Evolutionary conservation across 2,329 filamentous ascomycete genomes (phyloP).

Genomic region (Xylaria sp.): DNA sequence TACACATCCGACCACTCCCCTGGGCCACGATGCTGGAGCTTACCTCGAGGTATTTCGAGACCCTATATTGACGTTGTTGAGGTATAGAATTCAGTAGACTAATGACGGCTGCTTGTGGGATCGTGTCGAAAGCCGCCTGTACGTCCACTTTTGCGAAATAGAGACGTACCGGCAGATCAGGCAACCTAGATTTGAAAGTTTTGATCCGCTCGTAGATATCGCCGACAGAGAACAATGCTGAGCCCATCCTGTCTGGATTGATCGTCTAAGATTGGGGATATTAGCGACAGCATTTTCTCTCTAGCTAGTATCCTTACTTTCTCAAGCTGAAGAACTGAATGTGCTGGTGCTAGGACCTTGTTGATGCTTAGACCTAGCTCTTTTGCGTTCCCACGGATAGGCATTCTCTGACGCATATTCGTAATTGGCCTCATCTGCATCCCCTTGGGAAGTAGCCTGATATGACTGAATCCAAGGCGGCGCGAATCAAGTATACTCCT

Average conservation of each 20-base stretch:
- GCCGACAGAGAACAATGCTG: constrained; percentile 81
- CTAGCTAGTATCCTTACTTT: constrained; percentile 61
- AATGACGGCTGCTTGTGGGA: constrained; percentile 82
- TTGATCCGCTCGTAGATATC: constrained; percentile 82
- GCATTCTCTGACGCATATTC: constrained; percentile 78
- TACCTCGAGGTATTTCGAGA: constrained; percentile 80
- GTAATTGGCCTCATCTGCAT: constrained; percentile 83
- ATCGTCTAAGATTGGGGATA: constrained; percentile 50
- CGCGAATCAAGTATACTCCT: constrained; percentile 69
- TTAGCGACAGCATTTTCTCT: constrained; percentile 23
- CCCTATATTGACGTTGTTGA: constrained; percentile 71
- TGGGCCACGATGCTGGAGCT: constrained; percentile 54
- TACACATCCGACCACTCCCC: constrained; percentile 41
- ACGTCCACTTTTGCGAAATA: constrained; percentile 97
- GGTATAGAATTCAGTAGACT: constrained; percentile 70
- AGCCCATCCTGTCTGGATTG: constrained; percentile 73
- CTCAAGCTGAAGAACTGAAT: constrained; percentile 82
- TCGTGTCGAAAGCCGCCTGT: constrained; percentile 91
- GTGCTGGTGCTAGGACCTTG: constrained; percentile 75
- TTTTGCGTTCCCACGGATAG: constrained; percentile 57
- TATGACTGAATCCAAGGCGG: constrained; percentile 77
- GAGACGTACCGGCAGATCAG: constrained; percentile 57
- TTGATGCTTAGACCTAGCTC: constrained; percentile 57
- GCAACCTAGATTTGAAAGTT: constrained; percentile 69
- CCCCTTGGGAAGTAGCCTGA: constrained; percentile 86